Conservation (phyloP, 1,284 basidiomycete genomes). For the Puccinia horiana region DNA sequence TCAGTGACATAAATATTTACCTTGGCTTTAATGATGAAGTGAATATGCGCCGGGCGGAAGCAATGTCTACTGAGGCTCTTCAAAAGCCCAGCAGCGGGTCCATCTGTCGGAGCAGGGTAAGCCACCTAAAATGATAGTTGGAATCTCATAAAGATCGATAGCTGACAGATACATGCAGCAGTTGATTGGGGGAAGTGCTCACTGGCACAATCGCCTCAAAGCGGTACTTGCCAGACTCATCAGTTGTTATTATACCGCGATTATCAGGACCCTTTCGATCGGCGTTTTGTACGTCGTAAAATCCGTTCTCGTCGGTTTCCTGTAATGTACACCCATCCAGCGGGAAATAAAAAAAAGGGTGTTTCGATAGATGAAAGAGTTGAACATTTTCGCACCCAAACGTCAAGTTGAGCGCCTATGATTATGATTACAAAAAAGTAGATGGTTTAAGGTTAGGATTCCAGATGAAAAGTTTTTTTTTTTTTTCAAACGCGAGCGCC, state of each 20-base stretch:
- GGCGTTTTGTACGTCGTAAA: constrained; percentile 66
- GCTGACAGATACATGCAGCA: not conserved
- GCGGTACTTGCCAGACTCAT: constrained; percentile 69
- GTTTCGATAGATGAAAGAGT: not conserved
- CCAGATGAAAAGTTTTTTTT: no score
- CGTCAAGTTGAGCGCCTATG: constrained; percentile 59
- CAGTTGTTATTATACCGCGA: constrained; percentile 69
- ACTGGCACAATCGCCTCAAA: constrained; percentile 77
- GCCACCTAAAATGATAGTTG: constrained; percentile 54
- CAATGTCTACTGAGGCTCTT: constrained; percentile 69
- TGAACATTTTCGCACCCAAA: constrained; percentile 55
- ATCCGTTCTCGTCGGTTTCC: constrained; percentile 74
- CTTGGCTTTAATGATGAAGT: constrained; percentile 61
- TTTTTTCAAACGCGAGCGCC: not conserved
- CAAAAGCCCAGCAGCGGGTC: constrained; percentile 72
- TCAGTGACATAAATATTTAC: not conserved
- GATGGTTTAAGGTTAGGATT: not conserved
- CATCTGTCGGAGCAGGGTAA: constrained; percentile 70
- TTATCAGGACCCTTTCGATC: constrained; percentile 70
- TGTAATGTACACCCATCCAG: not conserved
- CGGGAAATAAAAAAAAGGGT: not conserved
- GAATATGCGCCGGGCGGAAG: constrained; percentile 76
- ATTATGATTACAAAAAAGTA: constrained; percentile 52
- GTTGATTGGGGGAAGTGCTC: constrained; percentile 57
- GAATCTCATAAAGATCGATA: not conserved